phyloP scores from a whole-genome alignment of 2,329 filamentous ascomycete species.

The Neurospora sp. region DNA sequence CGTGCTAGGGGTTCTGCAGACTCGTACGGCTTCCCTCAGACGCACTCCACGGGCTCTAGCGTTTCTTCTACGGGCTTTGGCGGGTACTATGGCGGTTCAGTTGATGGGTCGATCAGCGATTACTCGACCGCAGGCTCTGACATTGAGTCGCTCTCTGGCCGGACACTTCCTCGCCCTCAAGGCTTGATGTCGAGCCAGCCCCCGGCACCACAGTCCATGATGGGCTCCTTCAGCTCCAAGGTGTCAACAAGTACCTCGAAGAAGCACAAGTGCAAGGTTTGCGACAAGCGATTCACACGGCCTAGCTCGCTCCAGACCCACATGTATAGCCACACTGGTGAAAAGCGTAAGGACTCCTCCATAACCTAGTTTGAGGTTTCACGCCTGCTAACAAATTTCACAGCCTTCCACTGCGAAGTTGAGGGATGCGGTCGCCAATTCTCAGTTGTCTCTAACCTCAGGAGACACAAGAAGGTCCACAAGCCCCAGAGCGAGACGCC shows the following conservation, averaged over 20 bases:
- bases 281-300: slow-evolving; percentile 92
- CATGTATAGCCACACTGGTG: slow-evolving; percentile 97
- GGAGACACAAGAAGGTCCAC: slow-evolving; percentile 93
- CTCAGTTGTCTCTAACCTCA: slow-evolving; percentile 91
- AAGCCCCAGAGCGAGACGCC: slow-evolving; percentile 44
- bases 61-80: slow-evolving; percentile 78
- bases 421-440: slow-evolving; percentile 94
- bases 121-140: slow-evolving; percentile 87
- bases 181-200: slow-evolving; percentile 53
- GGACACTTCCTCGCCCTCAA: slow-evolving; percentile 73
- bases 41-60: slow-evolving; percentile 78
- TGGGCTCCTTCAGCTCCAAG: slow-evolving; percentile 97
- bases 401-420: slow-evolving; percentile 89
- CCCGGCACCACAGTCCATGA: slow-evolving; percentile 90
- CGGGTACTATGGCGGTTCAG: slow-evolving; percentile 75
- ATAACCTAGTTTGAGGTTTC: neutral
- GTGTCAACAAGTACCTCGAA: slow-evolving; percentile 92
- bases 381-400: slow-evolving; percentile 7
- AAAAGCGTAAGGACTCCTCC: slow-evolving; percentile 69
- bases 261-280: slow-evolving; percentile 99
- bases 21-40: slow-evolving; percentile 82
- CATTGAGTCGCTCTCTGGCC: slow-evolving; percentile 69
- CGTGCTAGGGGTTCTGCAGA: slow-evolving; percentile 65
- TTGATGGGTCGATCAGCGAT: slow-evolving; percentile 78
- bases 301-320: slow-evolving; percentile 93